Percentiles rank a stretch among this genome's conserved stretches.
These are phyloP conservation scores for Penicillium diatomitis DNA, from an alignment of 495 filamentous ascomycete species.

Conservation along the genomic window DNA sequence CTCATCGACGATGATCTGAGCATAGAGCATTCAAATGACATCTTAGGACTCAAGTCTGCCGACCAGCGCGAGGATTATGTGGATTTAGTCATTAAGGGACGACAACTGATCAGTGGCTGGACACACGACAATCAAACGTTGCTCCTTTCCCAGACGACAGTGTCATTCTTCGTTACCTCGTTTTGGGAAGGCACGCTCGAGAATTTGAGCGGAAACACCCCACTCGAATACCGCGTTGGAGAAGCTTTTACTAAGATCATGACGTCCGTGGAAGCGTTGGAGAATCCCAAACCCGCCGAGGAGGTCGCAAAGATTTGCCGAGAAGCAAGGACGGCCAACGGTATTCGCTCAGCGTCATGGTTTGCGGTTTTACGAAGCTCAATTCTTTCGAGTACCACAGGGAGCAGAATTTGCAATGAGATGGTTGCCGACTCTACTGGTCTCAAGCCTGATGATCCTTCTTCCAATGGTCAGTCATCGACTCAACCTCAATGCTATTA, in stretches of 20 bases:
- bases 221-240: slow-evolving; percentile 30
- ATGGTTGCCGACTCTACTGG: slow-evolving; percentile 51
- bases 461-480: slow-evolving; percentile 30
- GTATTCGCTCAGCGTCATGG: slow-evolving; percentile 32
- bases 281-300: slow-evolving; percentile 21
- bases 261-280: slow-evolving; percentile 16
- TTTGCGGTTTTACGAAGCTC: slow-evolving; percentile 25
- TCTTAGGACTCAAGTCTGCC: slow-evolving; percentile 38
- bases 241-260: slow-evolving; percentile 36
- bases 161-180: slow-evolving; percentile 18
- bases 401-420: slow-evolving; percentile 46
- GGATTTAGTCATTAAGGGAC: slow-evolving; percentile 49
- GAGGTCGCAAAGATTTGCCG: slow-evolving; percentile 27
- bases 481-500: background rate
- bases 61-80: slow-evolving; percentile 52
- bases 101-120: slow-evolving; percentile 43
- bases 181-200: slow-evolving; percentile 32
- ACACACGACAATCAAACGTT: slow-evolving; percentile 20
- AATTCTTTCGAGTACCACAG: slow-evolving; percentile 27
- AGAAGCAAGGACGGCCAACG: slow-evolving; percentile 28
- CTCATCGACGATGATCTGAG: slow-evolving; percentile 56
- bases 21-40: slow-evolving; percentile 45
- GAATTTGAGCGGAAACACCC: slow-evolving; percentile 19
- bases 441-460: slow-evolving; percentile 31
- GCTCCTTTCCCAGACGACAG: slow-evolving; percentile 3